phyloP scores from a whole-genome alignment of 208 protist genomes.

The Leishmania amazonensis region DNA sequence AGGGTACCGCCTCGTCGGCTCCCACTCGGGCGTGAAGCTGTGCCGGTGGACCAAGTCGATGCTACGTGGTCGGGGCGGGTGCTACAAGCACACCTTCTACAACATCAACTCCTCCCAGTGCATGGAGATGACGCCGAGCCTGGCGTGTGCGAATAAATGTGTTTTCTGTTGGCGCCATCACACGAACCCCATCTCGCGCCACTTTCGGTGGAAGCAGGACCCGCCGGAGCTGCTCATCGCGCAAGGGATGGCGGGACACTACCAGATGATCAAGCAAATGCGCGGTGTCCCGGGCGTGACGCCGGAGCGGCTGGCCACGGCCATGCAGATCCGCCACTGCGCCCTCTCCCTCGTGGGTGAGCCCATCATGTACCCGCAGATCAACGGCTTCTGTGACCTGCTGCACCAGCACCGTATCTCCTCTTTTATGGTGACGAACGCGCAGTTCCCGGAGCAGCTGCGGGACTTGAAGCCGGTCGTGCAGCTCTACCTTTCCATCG shows the following conservation, averaged over 20 bases:
- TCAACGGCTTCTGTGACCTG: slow-evolving; percentile 91
- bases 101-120: slow-evolving; percentile 95
- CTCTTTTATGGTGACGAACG: slow-evolving; percentile 96
- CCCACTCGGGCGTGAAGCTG: slow-evolving; percentile 97
- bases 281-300: slow-evolving; percentile 94
- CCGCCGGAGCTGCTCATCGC: slow-evolving; percentile 81
- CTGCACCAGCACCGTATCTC: slow-evolving; percentile 89
- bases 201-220: slow-evolving; percentile 94
- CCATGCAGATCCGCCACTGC: slow-evolving; percentile 87
- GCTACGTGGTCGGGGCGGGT: slow-evolving; percentile 96
- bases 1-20: slow-evolving; percentile 94
- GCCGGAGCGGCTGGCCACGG: slow-evolving; percentile 81
- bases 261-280: slow-evolving; percentile 89
- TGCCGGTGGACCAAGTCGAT: slow-evolving; percentile 98
- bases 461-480: slow-evolving; percentile 82
- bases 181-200: slow-evolving; percentile 93
- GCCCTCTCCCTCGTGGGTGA: slow-evolving; percentile 96
- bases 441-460: slow-evolving; percentile 91
- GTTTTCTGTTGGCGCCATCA: slow-evolving; percentile 97
- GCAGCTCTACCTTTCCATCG: slow-evolving; percentile 96
- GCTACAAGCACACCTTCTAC: slow-evolving; percentile 99
- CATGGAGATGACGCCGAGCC: slow-evolving; percentile 97
- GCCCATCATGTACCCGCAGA: slow-evolving; percentile 97
- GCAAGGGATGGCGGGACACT: slow-evolving; percentile 73
- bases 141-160: slow-evolving; percentile 97